A percentile compares a stretch with the other conserved stretches of the same genome.
phyloP scores from a whole-genome alignment of 345 rosid genomes.

The Syzygium grande region DNA sequence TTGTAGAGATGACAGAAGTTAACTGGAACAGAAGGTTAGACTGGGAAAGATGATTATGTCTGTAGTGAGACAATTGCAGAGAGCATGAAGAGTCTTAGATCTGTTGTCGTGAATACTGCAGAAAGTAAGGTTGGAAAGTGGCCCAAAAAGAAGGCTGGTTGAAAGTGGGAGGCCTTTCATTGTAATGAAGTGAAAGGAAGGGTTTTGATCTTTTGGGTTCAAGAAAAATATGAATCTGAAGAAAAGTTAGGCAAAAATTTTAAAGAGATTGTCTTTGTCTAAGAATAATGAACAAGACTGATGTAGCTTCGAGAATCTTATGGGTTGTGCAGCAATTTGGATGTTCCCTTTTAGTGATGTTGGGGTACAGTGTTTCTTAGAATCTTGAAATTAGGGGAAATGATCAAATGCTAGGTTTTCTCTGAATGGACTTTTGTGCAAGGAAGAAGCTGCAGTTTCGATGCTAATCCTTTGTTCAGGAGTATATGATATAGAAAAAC shows the following conservation, averaged over 20 bases:
- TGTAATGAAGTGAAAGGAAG: not conserved
- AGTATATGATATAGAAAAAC: not conserved
- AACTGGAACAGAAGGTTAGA: not conserved
- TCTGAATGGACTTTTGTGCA: not conserved
- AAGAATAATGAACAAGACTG: not conserved
- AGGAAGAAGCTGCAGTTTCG: not conserved
- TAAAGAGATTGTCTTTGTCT: not conserved
- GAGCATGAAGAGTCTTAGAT: not conserved
- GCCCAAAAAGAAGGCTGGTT: not conserved
- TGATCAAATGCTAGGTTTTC: not conserved
- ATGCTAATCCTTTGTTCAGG: not conserved
- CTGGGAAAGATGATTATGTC: not conserved
- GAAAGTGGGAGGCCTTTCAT: not conserved
- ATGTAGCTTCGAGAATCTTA: not conserved
- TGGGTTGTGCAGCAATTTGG: not conserved
- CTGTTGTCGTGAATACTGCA: not conserved
- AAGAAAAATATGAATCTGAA: not conserved
- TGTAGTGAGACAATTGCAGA: not conserved
- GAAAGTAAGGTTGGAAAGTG: not conserved
- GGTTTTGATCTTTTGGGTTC: not conserved
- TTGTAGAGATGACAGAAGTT: not conserved
- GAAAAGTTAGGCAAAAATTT: not conserved
- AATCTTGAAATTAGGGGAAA: not conserved
- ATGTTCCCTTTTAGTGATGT: not conserved
- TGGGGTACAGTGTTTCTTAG: not conserved